phyloP scores from a whole-genome alignment of 176 grass and related monocot species.

The Aegilops umbellulata region DNA sequence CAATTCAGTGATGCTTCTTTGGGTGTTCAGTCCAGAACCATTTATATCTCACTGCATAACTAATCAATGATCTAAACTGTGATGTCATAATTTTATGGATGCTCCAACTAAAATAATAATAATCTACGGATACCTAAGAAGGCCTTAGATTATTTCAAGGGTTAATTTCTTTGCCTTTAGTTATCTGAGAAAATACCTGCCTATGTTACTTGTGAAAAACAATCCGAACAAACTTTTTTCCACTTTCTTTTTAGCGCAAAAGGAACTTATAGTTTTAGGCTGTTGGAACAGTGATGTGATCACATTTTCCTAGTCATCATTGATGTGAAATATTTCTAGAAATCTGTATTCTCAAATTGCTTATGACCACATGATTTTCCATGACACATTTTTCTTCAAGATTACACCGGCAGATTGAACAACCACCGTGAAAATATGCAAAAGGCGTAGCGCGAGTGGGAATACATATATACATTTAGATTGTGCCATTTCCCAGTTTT shows the following conservation, averaged over 20 bases:
- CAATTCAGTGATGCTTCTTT: background rate
- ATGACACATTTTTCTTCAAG: too few species aligned
- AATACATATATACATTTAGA: too few species aligned
- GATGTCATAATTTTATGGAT: background rate
- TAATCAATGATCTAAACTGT: background rate
- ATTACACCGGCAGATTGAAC: too few species aligned
- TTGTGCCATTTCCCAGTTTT: too few species aligned
- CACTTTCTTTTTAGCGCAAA: background rate
- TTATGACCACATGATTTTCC: background rate
- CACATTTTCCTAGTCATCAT: background rate
- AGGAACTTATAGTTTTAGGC: background rate
- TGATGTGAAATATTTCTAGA: background rate
- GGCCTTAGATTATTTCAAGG: background rate
- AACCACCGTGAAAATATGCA: too few species aligned
- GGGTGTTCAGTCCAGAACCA: background rate
- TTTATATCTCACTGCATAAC: background rate
- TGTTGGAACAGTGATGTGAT: background rate
- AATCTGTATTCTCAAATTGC: background rate
- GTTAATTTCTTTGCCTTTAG: background rate
- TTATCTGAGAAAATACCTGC: background rate
- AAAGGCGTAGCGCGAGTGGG: too few species aligned
- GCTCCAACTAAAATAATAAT: too few species aligned
- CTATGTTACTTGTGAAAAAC: background rate
- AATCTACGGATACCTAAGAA: too few species aligned
- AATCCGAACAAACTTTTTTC: background rate